phyloP scores from a whole-genome alignment of 257 asterid genomes.

The Salvia miltiorrhiza region DNA sequence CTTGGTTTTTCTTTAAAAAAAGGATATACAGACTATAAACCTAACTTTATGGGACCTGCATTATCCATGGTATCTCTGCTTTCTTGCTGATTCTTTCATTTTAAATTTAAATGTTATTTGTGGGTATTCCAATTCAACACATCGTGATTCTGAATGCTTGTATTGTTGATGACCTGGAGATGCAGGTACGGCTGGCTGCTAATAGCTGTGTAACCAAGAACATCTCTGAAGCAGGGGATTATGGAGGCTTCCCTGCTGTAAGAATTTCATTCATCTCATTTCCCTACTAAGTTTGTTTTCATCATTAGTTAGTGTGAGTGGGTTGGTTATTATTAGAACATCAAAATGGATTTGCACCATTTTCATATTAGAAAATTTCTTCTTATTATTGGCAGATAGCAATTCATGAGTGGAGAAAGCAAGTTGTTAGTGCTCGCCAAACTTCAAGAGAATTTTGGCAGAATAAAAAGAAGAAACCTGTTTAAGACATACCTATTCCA shows the following conservation, averaged over 20 bases:
- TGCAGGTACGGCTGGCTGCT: conserved; percentile 89
- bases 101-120: background rate
- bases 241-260: conserved; percentile 99
- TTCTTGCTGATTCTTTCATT: background rate
- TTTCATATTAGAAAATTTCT: background rate
- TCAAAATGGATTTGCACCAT: background rate
- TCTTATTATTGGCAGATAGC: conserved; percentile 48
- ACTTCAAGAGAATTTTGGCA: conserved; percentile 28
- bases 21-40: background rate
- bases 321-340: background rate
- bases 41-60: background rate
- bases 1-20: background rate
- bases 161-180: conserved; percentile 12
- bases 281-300: background rate
- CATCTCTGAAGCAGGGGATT: conserved; percentile 78
- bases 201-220: conserved; percentile 78
- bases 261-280: conserved; percentile 27
- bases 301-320: background rate
- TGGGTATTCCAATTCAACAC: background rate
- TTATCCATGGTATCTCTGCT: background rate
- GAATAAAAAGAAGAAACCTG: conserved; percentile 9
- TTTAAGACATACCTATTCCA: background rate
- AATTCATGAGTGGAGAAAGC: conserved; percentile 76
- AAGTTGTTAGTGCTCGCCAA: conserved; percentile 49
- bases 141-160: conserved; percentile 1